phyloP scores from a whole-genome alignment of 352 stramenopile genomes.

The Pythium insidiosum region DNA sequence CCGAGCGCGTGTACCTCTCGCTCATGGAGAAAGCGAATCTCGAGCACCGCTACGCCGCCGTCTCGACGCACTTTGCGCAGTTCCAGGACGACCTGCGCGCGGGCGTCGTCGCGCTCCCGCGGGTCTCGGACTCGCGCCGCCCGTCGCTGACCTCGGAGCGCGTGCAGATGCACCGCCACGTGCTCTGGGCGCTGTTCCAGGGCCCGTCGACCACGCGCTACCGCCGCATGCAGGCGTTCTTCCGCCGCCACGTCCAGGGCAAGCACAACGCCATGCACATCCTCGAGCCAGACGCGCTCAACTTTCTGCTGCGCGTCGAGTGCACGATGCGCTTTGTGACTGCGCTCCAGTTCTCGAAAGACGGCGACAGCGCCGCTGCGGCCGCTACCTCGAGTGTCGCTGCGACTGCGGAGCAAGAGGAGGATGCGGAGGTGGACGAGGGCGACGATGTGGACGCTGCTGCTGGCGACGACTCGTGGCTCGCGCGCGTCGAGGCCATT shows the following conservation, averaged over 20 bases:
- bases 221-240: constrained; percentile 28
- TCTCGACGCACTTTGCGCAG: constrained; percentile 28
- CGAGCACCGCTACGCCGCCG: constrained; percentile 19
- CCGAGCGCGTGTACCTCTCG: constrained; percentile 35
- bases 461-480: constrained; percentile 2
- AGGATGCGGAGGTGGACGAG: constrained; percentile 1
- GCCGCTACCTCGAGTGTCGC: too few species aligned
- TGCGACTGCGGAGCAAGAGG: too few species aligned
- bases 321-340: constrained; percentile 34
- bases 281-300: constrained; percentile 53
- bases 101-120: constrained; percentile 10
- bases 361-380: too few species aligned
- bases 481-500: constrained; percentile 31
- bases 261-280: constrained; percentile 32
- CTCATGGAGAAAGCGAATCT: constrained; percentile 57
- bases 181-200: constrained; percentile 55
- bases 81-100: constrained; percentile 27
- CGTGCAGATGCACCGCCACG: constrained; percentile 51
- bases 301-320: constrained; percentile 58
- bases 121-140: constrained; percentile 19
- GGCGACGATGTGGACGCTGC: neutral
- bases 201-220: constrained; percentile 12
- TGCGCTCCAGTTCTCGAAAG: too few species aligned
- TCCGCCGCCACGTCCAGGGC: constrained; percentile 28
- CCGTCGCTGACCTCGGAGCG: constrained; percentile 27